phyloP scores from a whole-genome alignment of 2,329 filamentous ascomycete genomes.

The Pezicula rhizophila region DNA sequence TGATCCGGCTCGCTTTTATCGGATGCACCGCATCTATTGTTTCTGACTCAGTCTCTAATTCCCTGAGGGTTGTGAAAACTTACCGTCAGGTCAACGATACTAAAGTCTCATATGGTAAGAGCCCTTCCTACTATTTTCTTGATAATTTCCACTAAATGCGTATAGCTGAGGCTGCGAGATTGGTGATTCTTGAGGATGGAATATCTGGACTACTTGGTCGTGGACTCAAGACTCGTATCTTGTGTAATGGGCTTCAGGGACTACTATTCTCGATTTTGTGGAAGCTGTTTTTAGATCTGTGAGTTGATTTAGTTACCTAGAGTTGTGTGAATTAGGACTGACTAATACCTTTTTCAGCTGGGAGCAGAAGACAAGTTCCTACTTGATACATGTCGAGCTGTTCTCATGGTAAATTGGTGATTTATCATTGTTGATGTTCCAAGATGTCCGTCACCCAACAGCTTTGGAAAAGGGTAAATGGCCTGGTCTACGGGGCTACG shows the following conservation, averaged over 20 bases:
- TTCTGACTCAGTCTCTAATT: slow-evolving; percentile 42
- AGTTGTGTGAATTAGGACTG: neutral
- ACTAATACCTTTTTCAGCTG: slow-evolving; percentile 4
- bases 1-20: slow-evolving; percentile 37
- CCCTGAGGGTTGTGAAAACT: slow-evolving; percentile 41
- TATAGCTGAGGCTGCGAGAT: slow-evolving; percentile 35
- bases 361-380: slow-evolving; percentile 10
- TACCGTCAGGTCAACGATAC: slow-evolving; percentile 44
- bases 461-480: too few species aligned
- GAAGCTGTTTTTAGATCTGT: slow-evolving; percentile 44
- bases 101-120: slow-evolving; percentile 38
- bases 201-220: slow-evolving; percentile 37
- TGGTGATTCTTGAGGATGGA: slow-evolving; percentile 36
- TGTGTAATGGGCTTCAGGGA: slow-evolving; percentile 42
- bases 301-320: slow-evolving; percentile 18
- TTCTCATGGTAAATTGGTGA: too few species aligned
- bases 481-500: too few species aligned
- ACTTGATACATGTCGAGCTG: neutral
- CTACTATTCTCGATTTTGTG: slow-evolving; percentile 42
- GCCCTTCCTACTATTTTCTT: neutral
- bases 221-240: slow-evolving; percentile 40
- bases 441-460: too few species aligned
- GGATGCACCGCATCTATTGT: slow-evolving; percentile 39
- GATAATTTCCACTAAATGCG: neutral
- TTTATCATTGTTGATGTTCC: too few species aligned